A percentile compares a stretch with the other conserved stretches of the same genome.
These are phyloP conservation scores for Luffa aegyptiaca DNA, from an alignment of 306 rosid genomes.

Conservation along the genomic window DNA sequence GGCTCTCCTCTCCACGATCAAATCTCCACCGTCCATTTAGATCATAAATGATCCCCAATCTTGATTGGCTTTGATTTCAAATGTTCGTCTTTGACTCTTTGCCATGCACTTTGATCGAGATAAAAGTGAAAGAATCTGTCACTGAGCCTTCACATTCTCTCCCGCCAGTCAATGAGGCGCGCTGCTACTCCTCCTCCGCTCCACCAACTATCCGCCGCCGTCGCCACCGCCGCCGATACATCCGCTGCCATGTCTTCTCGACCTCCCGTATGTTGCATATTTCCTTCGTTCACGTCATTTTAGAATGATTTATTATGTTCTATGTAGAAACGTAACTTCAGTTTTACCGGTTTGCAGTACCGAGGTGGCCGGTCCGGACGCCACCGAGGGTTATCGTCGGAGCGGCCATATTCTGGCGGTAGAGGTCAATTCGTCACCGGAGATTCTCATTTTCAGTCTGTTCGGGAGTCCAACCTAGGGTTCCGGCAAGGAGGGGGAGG, in stretches of 20 bases:
- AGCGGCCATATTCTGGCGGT: slow-evolving; percentile 28
- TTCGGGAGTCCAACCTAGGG: slow-evolving; percentile 45
- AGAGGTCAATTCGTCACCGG: slow-evolving; percentile 39
- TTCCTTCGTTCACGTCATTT: background rate
- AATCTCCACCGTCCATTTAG: background rate
- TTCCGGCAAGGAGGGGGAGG: slow-evolving; percentile 39
- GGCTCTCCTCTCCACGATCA: background rate
- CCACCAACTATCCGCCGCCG: slow-evolving; percentile 27
- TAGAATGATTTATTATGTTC: background rate
- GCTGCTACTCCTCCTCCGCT: slow-evolving; percentile 26
- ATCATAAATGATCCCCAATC: background rate
- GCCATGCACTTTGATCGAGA: background rate
- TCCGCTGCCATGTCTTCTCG: slow-evolving; percentile 36
- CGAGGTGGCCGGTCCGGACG: slow-evolving; percentile 36
- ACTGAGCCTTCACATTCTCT: background rate
- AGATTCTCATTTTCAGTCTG: slow-evolving; percentile 45
- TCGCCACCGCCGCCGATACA: slow-evolving; percentile 19
- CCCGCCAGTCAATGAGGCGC: slow-evolving; percentile 42
- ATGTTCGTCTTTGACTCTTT: background rate
- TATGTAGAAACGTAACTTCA: background rate
- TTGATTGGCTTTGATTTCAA: background rate
- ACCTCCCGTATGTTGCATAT: slow-evolving; percentile 24
- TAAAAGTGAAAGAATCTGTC: background rate
- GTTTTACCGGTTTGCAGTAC: slow-evolving; percentile 27
- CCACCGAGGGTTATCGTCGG: slow-evolving; percentile 36